phyloP scores from a whole-genome alignment of 345 rosid species.

The Pistacia integerrima region DNA sequence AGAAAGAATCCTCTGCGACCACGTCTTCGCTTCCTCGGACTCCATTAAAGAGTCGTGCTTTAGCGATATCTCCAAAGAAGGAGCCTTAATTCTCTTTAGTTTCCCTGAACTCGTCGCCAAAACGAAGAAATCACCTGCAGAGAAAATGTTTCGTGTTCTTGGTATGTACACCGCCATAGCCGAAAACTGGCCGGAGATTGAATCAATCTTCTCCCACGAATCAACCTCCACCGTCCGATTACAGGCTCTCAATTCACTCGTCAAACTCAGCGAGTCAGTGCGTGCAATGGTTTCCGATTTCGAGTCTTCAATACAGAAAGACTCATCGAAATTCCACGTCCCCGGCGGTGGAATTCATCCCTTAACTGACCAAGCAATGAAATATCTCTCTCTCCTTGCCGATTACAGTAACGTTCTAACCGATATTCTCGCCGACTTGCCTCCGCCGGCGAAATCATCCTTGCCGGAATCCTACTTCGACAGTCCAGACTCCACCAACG shows the following conservation, averaged over 20 bases:
- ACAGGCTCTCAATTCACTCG: constrained; percentile 54
- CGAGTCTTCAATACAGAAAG: constrained; percentile 53
- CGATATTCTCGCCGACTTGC: constrained; percentile 45
- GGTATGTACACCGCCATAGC: constrained; percentile 55
- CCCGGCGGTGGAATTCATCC: constrained; percentile 60
- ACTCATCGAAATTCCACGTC: constrained; percentile 42
- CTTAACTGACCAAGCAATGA: constrained; percentile 28
- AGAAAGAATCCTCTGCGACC: constrained; percentile 70
- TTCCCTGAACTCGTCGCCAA: constrained; percentile 60
- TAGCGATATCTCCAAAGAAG: constrained; percentile 62
- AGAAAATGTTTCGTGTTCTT: constrained; percentile 61
- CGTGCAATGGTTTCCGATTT: constrained; percentile 40
- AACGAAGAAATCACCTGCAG: constrained; percentile 46
- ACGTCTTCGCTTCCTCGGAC: constrained; percentile 64
- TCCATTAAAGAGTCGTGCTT: constrained; percentile 66
- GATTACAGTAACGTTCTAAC: constrained; percentile 50
- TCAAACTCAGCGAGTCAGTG: constrained; percentile 49
- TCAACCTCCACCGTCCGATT: constrained; percentile 43
- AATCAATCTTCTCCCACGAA: constrained; percentile 50
- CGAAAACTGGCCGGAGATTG: constrained; percentile 45
- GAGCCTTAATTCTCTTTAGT: constrained; percentile 55
- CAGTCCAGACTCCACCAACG: constrained; percentile 12
- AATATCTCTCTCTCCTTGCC: constrained; percentile 35
- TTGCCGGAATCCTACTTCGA: constrained; percentile 46
- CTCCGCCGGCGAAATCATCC: constrained; percentile 35